phyloP scores from a whole-genome alignment of 2,329 filamentous ascomycete genomes.

The Colletotrichum brevisporum region DNA sequence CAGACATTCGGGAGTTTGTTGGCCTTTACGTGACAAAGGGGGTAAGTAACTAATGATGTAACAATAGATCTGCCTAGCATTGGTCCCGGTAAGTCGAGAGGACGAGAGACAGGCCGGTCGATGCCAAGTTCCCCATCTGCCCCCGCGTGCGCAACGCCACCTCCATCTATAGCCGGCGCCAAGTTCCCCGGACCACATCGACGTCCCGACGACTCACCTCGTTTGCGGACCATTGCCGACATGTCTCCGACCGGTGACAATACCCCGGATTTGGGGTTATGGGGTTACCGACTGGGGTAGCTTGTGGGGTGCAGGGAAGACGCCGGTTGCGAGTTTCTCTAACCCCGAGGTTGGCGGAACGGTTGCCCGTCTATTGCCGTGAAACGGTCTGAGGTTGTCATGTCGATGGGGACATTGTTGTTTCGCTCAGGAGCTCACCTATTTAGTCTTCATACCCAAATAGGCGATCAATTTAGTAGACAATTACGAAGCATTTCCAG shows the following conservation, averaged over 20 bases:
- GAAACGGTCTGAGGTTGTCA: not conserved
- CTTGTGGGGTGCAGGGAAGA: constrained; percentile 15
- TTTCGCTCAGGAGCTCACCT: constrained; percentile 4
- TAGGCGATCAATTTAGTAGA: no score
- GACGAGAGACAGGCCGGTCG: no score
- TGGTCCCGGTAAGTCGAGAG: no score
- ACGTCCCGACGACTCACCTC: constrained; percentile 1
- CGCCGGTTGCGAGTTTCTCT: not conserved
- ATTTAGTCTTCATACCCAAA: not conserved
- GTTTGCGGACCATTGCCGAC: constrained; percentile 1
- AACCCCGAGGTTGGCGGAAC: not conserved
- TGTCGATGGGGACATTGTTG: not conserved
- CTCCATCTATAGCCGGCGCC: constrained; percentile 21
- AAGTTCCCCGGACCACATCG: not conserved
- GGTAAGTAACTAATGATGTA: no score
- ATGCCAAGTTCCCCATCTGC: not conserved
- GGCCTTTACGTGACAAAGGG: no score
- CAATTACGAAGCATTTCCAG: not conserved
- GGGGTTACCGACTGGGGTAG: constrained; percentile 4
- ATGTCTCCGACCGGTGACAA: not conserved
- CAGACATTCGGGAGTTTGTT: no score
- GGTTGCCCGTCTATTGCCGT: constrained; percentile 13
- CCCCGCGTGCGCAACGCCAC: constrained; percentile 6
- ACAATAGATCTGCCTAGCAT: no score
- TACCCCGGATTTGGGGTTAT: constrained; percentile 21